Base-by-base conservation (phyloP, 1,284 basidiomycete species). In the Marasmius sp. region DNA sequence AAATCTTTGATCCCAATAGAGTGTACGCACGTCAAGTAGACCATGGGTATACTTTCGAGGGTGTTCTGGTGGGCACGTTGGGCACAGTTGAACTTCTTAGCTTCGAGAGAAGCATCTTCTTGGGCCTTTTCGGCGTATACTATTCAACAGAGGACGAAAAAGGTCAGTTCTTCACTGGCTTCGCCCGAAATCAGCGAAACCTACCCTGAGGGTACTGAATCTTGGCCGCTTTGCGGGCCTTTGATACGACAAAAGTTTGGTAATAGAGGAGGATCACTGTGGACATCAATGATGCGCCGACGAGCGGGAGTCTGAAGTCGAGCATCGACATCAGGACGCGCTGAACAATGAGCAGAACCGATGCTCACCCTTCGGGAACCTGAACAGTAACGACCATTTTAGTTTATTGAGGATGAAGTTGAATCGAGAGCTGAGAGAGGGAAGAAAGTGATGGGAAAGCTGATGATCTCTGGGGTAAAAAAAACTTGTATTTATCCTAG, bases 1-100 rank as follows among this genome's bases (percentile, higher is more conserved):
- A 12, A 34, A 5, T 38, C 34, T 34, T 16, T 12, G 6, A 4
- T 54, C 9, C 3, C 7, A 7, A 16, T 33, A 7, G 27, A 9
- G 20, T 9, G 16, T 37, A 54, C 64, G 22, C 39, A 68, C 65
- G 60, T 59, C 12, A 62, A 52, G 36, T 62, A 63, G 49, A 68
- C 56, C 12, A 63, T 49, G 34, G 75, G 71, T 36, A 78, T 63
- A 45, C 61, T 66, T 60, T 80, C 78, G 33, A 80, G 66, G 1
- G 77, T 79, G 68, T 81, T 81, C 58, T 74, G 75, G 64, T 77
- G 77, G n/a, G 74, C 71, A 53, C 76, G 74, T 61, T 79, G 75
- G 16, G 71, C 74, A 60, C 76, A 78, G 63, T 77, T 77, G 66
- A 75, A 78, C 45, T 69, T 64, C 10, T 68, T 60, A 0, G 75